phyloP scores from a whole-genome alignment of 1,284 basidiomycete species.

The Erythrobasidium hasegawianum region DNA sequence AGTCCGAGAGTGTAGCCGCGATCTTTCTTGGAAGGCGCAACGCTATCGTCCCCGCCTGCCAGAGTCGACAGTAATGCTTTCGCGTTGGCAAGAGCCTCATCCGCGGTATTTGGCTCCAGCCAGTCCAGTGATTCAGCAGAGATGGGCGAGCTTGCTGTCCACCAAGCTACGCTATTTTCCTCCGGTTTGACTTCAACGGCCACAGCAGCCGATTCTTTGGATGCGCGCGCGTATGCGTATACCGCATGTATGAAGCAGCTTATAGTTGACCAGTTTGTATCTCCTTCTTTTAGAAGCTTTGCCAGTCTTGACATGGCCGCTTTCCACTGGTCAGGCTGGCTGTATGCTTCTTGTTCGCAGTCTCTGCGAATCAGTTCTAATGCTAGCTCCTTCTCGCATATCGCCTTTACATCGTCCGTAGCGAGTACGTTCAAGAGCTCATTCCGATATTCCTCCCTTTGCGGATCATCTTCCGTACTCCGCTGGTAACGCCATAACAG shows the following conservation, averaged over 20 bases:
- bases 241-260: constrained; percentile 64
- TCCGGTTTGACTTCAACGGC: too few relatives aligned
- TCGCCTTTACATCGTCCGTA: neutral
- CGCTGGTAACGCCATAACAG: neutral
- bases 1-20: constrained; percentile 66
- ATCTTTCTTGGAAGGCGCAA: constrained; percentile 57
- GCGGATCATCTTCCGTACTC: neutral
- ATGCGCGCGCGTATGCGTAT: constrained; percentile 49
- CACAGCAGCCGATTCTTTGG: too few relatives aligned
- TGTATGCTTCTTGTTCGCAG: constrained; percentile 36
- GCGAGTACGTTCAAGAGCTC: neutral
- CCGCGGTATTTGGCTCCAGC: too few relatives aligned
- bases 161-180: too few relatives aligned
- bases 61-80: too few relatives aligned
- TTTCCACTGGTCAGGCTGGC: constrained; percentile 39
- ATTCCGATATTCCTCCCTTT: neutral
- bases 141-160: too few relatives aligned
- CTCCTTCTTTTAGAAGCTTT: constrained; percentile 48
- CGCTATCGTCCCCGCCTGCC: too few relatives aligned
- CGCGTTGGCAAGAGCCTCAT: too few relatives aligned
- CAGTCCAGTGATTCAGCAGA: too few relatives aligned
- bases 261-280: constrained; percentile 82
- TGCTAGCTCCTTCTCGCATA: constrained; percentile 59
- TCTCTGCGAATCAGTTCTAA: constrained; percentile 56
- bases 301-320: constrained; percentile 68